Base-by-base conservation (phyloP, 163 green algal genomes). In the Scenedesmus sp. region DNA sequence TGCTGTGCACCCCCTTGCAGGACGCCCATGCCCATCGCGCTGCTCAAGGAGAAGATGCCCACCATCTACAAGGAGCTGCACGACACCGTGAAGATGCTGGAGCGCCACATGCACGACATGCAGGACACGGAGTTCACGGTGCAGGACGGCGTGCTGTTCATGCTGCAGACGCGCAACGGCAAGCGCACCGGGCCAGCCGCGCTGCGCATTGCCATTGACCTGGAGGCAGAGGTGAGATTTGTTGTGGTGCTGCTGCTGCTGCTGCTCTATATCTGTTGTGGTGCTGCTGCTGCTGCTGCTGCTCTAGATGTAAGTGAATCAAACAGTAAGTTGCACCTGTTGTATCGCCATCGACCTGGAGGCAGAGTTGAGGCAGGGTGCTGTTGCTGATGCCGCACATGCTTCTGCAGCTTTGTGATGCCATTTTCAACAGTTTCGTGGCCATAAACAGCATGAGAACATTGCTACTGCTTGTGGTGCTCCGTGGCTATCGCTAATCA, bases 121-220 rank as follows among this genome's bases (percentile, higher is more conserved):
- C 97, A 97, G 94, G 97, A 99, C 92, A 97, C 96, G 82, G 97
- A 99, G 95, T 99, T 99, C 94, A 99, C 97, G 3, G 95, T 99
- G 10, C 96, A 99, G 93, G 96, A 99, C 82, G 96, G 96, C 56
- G 85, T 89, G 52, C 96, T 99, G 83, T 99, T 95, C 95, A 99
- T 99, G 97, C 93, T 99, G 87, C 97, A 99, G 95, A 97, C 93
- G 46, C 94, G 97, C 87, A 96, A 94, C 86, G 97, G 97, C 90
- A 99, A 99, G 96, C 95, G 97, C 82, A 99, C 97, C 0, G 97
- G 97, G 56, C 85, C 90, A 0, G 97, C 95, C 23, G 97, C 97
- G 0, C 93, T 99, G 23, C 93, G 79, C 20, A 90, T 92, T 20
- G 89, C 89, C 56, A 92, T 90, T 20, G 89, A 92, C 62, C 73